These are phyloP conservation scores for Manihot esculenta DNA, from an alignment of 441 rosid species.

Conservation along the genomic window DNA sequence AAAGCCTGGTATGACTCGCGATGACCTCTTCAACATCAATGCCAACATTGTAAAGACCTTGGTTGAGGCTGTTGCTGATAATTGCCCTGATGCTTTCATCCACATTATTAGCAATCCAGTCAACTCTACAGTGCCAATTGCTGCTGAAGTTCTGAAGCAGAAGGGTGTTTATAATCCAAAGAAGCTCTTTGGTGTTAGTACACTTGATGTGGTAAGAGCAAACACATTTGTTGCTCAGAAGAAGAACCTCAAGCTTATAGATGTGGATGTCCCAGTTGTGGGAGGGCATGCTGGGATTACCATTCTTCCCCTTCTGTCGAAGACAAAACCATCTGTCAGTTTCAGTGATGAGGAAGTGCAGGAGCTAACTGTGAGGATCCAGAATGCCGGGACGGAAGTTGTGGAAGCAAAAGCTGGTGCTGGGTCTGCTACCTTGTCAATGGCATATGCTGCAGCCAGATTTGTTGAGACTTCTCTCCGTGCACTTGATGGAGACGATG, in stretches of 20 bases:
- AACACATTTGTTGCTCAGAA: conserved; percentile 91
- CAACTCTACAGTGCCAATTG: conserved; percentile 95
- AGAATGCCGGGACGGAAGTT: conserved; percentile 96
- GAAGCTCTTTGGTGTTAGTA: conserved; percentile 92
- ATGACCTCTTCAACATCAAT: conserved; percentile 94
- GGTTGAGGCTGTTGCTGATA: conserved; percentile 89
- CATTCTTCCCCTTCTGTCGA: conserved; percentile 81
- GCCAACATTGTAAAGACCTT: conserved; percentile 74
- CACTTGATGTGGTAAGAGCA: conserved; percentile 94
- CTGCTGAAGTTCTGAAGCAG: conserved; percentile 85
- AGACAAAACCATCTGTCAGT: conserved; percentile 70
- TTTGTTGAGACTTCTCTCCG: conserved; percentile 95
- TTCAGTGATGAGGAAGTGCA: conserved; percentile 74
- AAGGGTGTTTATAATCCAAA: conserved; percentile 91
- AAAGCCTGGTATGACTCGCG: conserved; percentile 99
- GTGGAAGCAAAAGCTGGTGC: conserved; percentile 99
- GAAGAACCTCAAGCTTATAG: conserved; percentile 84
- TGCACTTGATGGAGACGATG: conserved; percentile 90
- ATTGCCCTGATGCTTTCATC: conserved; percentile 90
- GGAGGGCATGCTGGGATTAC: conserved; percentile 99
- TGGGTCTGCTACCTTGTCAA: conserved; percentile 93
- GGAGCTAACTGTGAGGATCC: conserved; percentile 81
- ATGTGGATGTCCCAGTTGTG: conserved; percentile 87
- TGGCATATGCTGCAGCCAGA: conserved; percentile 97
- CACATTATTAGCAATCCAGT: conserved; percentile 96